Evolutionary conservation across 257 asterid genomes (phyloP).

Genomic region (Solanum pennellii): DNA sequence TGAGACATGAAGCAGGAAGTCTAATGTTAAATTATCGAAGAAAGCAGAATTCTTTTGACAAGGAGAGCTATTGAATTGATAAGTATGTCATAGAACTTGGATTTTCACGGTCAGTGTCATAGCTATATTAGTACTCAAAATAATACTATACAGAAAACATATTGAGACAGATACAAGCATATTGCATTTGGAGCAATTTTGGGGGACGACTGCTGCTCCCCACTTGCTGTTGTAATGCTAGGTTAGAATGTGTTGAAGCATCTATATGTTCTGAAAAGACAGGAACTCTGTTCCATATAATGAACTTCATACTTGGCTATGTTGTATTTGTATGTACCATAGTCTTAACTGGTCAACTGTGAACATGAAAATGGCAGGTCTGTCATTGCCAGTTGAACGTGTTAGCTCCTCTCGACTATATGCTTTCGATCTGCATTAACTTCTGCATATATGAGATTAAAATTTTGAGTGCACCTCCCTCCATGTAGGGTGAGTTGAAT

Average conservation of each 20-base stretch:
- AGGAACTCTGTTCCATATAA: neutral
- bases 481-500: neutral
- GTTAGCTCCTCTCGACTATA: neutral
- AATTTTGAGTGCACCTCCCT: neutral
- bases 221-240: neutral
- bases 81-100: neutral
- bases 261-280: neutral
- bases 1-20: constrained; percentile 4
- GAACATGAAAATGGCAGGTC: neutral
- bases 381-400: neutral
- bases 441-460: neutral
- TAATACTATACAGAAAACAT: neutral
- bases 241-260: neutral
- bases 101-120: neutral
- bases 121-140: neutral
- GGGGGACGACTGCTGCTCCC: neutral
- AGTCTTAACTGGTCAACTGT: neutral
- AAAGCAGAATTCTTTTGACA: neutral
- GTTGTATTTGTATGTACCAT: neutral
- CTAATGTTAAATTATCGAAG: neutral
- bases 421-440: neutral
- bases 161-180: neutral
- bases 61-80: neutral
- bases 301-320: neutral
- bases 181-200: neutral